Conservation (phyloP, 2,329 filamentous ascomycete genomes). For the Xylaria multiplex region DNA sequence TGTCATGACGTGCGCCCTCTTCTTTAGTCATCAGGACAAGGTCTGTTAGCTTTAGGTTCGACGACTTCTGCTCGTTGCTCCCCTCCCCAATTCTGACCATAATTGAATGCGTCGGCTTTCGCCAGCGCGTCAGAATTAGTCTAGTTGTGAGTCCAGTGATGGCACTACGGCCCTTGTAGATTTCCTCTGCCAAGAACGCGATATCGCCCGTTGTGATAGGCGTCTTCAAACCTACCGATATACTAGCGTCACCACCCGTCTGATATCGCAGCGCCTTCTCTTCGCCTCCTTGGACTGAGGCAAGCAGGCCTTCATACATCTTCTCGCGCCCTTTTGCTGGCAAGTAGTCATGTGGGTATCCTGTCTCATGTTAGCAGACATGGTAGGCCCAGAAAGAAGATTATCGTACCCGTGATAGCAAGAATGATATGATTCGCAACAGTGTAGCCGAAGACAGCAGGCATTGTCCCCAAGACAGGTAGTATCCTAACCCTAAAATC, state of each 20-base stretch:
- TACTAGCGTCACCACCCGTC: slow-evolving; percentile 57
- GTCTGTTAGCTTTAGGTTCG: slow-evolving; percentile 61
- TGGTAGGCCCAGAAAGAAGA: background rate
- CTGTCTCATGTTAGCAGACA: slow-evolving; percentile 52
- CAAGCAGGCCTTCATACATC: slow-evolving; percentile 87
- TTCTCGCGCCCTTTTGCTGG: slow-evolving; percentile 86
- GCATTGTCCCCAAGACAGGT: slow-evolving; percentile 96
- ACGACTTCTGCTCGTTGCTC: slow-evolving; percentile 79
- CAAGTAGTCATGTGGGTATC: slow-evolving; percentile 87
- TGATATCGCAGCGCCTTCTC: slow-evolving; percentile 74
- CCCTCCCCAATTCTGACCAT: slow-evolving; percentile 69
- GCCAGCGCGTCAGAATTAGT: slow-evolving; percentile 84
- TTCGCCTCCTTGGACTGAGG: slow-evolving; percentile 78
- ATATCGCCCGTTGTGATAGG: slow-evolving; percentile 83
- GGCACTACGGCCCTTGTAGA: slow-evolving; percentile 83
- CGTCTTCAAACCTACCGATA: slow-evolving; percentile 78
- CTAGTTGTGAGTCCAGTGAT: slow-evolving; percentile 84
- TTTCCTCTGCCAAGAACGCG: slow-evolving; percentile 88
- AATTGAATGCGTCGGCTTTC: slow-evolving; percentile 68
- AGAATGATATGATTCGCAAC: slow-evolving; percentile 94
- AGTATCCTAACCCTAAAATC: slow-evolving; percentile 96
- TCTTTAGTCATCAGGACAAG: slow-evolving; percentile 52
- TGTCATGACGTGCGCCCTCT: slow-evolving; percentile 72
- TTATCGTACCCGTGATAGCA: slow-evolving; percentile 65
- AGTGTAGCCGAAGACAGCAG: slow-evolving; percentile 91